phyloP scores from a whole-genome alignment of 495 filamentous ascomycete species.

The Ramalina peruviana region DNA sequence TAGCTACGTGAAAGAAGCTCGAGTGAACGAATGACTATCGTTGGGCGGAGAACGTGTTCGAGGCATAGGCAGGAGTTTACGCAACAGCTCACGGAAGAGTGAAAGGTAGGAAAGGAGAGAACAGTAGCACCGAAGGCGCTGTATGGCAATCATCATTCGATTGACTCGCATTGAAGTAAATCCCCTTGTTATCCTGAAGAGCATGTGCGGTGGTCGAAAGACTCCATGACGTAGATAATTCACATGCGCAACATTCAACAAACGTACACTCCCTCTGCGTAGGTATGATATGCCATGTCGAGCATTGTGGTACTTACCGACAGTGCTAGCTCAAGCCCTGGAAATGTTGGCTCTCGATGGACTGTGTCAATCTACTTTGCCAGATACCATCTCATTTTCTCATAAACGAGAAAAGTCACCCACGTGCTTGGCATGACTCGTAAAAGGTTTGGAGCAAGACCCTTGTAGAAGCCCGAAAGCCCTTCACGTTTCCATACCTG shows the following conservation, averaged over 20 bases:
- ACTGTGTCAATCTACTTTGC: too few relatives aligned
- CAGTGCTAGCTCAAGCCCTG: too few relatives aligned
- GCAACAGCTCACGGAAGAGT: slow-evolving; percentile 58
- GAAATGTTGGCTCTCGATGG: too few relatives aligned
- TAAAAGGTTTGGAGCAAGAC: slow-evolving; percentile 73
- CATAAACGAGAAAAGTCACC: slow-evolving; percentile 96
- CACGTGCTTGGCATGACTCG: slow-evolving; percentile 88
- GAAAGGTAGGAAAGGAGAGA: slow-evolving; percentile 70
- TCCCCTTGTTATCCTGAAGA: too few relatives aligned
- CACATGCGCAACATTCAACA: too few relatives aligned
- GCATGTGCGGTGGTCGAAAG: too few relatives aligned
- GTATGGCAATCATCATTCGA: slow-evolving; percentile 11
- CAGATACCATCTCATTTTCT: slow-evolving; percentile 56
- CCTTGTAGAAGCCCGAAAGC: slow-evolving; percentile 77
- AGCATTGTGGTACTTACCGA: too few relatives aligned
- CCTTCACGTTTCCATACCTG: slow-evolving; percentile 73
- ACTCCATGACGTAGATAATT: too few relatives aligned
- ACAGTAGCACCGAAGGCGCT: slow-evolving; percentile 89
- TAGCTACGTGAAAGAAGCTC: slow-evolving; percentile 80
- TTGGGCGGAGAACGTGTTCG: slow-evolving; percentile 90
- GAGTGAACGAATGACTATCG: slow-evolving; percentile 88
- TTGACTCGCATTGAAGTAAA: too few relatives aligned
- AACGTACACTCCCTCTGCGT: too few relatives aligned
- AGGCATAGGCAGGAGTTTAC: slow-evolving; percentile 80
- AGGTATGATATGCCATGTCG: too few relatives aligned